Evolutionary conservation across 257 asterid genomes (phyloP).

Genomic region (Solanum megistacrolobum): DNA sequence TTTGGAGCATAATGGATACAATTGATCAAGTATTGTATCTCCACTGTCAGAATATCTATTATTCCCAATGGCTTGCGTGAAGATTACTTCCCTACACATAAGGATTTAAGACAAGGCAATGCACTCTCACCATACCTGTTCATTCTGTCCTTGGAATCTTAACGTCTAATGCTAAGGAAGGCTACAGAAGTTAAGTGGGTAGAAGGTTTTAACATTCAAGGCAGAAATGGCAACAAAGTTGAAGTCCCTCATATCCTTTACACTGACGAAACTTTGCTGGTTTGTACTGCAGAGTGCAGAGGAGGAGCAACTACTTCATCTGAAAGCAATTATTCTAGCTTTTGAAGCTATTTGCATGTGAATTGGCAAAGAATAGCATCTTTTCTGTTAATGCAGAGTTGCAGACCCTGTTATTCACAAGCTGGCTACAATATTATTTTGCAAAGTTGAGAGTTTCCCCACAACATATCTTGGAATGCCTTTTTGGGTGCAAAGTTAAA

Average conservation of each 20-base stretch:
- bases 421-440: background rate
- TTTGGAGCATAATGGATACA: background rate
- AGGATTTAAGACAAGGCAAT: background rate
- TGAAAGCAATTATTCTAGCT: background rate
- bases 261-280: background rate
- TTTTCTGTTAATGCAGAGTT: background rate
- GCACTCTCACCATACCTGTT: background rate
- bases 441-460: background rate
- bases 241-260: background rate
- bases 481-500: background rate
- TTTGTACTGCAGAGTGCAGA: background rate
- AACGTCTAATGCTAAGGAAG: background rate
- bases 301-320: background rate
- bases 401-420: background rate
- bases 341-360: background rate
- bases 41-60: background rate
- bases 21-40: background rate
- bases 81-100: background rate
- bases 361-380: background rate
- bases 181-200: background rate
- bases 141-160: background rate
- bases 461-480: background rate
- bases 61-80: background rate
- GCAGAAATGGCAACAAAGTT: background rate
- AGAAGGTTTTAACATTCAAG: background rate